Evolutionary conservation across 306 rosid genomes (phyloP), one percentile per base, ranked within the genome.

Genomic region (Morella rubra): DNA sequence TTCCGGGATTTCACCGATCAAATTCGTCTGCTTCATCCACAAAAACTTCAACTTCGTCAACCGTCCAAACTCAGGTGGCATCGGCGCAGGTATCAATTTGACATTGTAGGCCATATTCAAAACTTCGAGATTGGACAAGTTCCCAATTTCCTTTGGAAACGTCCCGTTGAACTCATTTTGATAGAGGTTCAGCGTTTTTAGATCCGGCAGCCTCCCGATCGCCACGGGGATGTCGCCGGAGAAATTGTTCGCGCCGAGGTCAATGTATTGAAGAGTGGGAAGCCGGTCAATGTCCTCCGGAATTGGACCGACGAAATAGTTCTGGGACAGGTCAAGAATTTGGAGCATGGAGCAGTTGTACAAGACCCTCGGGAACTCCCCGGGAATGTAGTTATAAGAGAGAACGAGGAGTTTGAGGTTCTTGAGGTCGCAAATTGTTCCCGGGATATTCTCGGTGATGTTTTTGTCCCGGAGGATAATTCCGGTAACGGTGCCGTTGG

Each of bases 301-400:
- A 61, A 91, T 84, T 7, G 69, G 16, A 13, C 97, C 96, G 65
- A 78, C 77, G 40, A 90, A 82, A 84, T 71, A 84, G 60, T 91
- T 93, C 40, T 79, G 81, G 0, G 97, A 90, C 5, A 91, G 90
- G 81, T 88, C 86, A 42, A 93, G 93, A 75, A 41, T 7, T 15
- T 8, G 82, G 83, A 93, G 97, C 53, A 74, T 87, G 72, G 90
- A 83, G 83, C 98, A 93, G 81, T 81, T 87, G 89, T 80, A 84
- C n/a, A 93, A 79, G 66, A 49, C 47, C 44, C 69, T 72, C 7
- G 98, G 96, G 20, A 93, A 93, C 69, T 73, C 89, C 8, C 94
- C 97, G 60, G 86, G 77, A 77, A 93, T 82, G 79, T 56, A 80
- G 84, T 93, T 93, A 77, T 72, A 60, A 19, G 93, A 50, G 79